Conservation (phyloP, 257 asterid species). For the Fraxinus quadrangulata region DNA sequence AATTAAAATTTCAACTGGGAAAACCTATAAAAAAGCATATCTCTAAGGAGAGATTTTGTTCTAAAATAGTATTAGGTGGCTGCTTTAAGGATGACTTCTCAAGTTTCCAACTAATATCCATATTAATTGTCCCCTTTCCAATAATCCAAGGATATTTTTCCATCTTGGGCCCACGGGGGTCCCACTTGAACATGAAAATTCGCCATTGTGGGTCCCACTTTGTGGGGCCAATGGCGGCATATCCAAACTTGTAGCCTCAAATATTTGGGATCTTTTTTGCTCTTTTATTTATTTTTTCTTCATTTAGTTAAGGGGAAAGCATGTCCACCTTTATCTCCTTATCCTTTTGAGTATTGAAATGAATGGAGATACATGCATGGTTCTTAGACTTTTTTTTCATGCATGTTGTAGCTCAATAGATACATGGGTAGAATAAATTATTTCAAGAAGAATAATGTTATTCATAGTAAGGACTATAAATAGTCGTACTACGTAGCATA, state of each 20-base stretch:
- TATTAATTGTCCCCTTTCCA: constrained; percentile 18
- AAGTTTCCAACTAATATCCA: constrained; percentile 22
- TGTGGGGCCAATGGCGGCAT: constrained; percentile 11
- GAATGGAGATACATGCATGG: neutral
- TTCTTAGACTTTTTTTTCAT: constrained; percentile 4
- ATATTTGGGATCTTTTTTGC: neutral
- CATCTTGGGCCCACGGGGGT: constrained; percentile 14
- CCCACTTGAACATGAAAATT: constrained; percentile 33
- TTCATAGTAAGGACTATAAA: too few relatives aligned
- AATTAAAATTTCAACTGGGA: neutral
- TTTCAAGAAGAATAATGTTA: neutral
- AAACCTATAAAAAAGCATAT: neutral
- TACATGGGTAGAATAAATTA: neutral
- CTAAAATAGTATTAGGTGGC: neutral
- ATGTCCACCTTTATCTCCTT: constrained; percentile 41
- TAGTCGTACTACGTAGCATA: too few relatives aligned
- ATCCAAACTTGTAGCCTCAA: constrained; percentile 6
- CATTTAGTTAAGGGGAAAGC: constrained; percentile 20
- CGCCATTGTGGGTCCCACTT: constrained; percentile 28
- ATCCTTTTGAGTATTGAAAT: constrained; percentile 23
- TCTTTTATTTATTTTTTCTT: constrained; percentile 1
- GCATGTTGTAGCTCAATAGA: neutral
- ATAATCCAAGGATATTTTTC: constrained; percentile 21
- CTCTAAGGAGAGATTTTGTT: neutral
- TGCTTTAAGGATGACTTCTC: neutral